Evolutionary conservation across 2,329 filamentous ascomycete genomes (phyloP), one percentile per base, ranked within the genome.

Genomic region (Peltaster fructicola): DNA sequence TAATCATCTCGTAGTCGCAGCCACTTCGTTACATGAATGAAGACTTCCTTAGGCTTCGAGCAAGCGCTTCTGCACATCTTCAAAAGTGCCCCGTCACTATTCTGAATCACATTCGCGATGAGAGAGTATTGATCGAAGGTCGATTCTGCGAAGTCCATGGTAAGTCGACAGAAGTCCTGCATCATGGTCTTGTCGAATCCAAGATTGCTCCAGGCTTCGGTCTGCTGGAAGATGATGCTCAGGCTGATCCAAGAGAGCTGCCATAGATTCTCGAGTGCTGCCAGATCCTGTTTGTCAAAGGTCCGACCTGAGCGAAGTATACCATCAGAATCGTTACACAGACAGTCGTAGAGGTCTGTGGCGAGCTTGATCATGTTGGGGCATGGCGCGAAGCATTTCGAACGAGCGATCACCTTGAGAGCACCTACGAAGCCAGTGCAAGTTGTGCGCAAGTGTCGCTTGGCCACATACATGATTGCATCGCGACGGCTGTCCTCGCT

Each of bases 111-210:
- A 22, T 73, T 76, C 2, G 79, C 69, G 34, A 98, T 72, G 30
- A 93, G 65, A 24, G 72, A 73, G 47, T 90, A 88, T 39, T 92
- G 73, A 19, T 79, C 73, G 43, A 95, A 78, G 2, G 92, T 63
- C 17, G 68, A 65, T 43, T 91, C 79, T 1, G 85, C 84, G 43
- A 92, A 78, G 40, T 95, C 81, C 68, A 98, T 98, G 8, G 79
- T 78, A 44, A 92, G 81, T 36, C 88, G 73, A 45, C 84, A 93
- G 42, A 95, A 93, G 29, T 92, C 73, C 40, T 82, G 74, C 79
- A 98, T 84, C 26, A 68, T 60, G 11, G 60, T 53, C 45, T 81
- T 88, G 24, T 85, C 73, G 30, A 79, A 69, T 4, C 65, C 65
- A 8, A 68, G 57, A 22, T 54, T 52, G 35, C 80, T 81, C 88